phyloP scores from a whole-genome alignment of 116 monocot genomes.

The Phalaenopsis hybrid region DNA sequence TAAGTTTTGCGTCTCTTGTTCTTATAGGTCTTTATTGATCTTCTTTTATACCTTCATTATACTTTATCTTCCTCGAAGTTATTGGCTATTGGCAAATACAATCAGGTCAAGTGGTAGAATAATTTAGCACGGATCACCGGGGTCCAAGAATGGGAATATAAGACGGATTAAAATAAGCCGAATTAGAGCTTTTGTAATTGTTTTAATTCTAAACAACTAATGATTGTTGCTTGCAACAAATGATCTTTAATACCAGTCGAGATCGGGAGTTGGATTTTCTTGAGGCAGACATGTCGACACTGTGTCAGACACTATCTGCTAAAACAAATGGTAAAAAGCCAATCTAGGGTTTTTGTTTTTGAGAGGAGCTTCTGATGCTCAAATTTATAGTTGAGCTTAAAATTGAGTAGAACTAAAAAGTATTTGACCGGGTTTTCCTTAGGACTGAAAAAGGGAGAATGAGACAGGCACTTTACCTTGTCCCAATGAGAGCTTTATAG shows the following conservation, averaged over 20 bases:
- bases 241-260: neutral
- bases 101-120: neutral
- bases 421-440: neutral
- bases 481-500: neutral
- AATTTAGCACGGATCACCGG: neutral
- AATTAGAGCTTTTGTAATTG: neutral
- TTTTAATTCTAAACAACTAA: neutral
- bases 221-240: neutral
- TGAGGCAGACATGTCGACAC: neutral
- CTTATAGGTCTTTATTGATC: slow-evolving; percentile 48
- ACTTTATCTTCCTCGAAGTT: neutral
- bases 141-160: neutral
- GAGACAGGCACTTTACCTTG: neutral
- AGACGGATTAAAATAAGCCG: neutral
- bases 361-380: neutral
- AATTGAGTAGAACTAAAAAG: neutral
- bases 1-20: slow-evolving; percentile 87
- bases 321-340: neutral
- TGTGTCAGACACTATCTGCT: neutral
- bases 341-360: neutral
- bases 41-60: neutral
- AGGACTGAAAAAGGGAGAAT: neutral
- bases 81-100: neutral
- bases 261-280: neutral
- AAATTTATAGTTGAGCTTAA: slow-evolving; percentile 1